Evolutionary conservation across 495 filamentous ascomycete species (phyloP).

Genomic region (Jackrogersella multiformis): DNA sequence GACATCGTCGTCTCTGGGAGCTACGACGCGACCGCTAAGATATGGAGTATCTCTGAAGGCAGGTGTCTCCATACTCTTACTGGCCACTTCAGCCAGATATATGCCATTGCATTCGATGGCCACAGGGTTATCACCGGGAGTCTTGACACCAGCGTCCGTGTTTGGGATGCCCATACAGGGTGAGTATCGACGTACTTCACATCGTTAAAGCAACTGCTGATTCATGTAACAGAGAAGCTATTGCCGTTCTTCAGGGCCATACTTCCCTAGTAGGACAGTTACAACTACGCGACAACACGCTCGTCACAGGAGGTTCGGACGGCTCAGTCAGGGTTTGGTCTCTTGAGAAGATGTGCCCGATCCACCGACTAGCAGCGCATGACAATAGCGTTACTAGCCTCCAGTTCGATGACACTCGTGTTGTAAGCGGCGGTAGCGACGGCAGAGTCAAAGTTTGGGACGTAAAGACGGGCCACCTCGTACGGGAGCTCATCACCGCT

Average conservation of each 20-base stretch:
- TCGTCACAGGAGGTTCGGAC: slow-evolving; percentile 96
- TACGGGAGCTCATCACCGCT: slow-evolving; percentile 87
- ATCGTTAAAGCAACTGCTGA: slow-evolving; percentile 33
- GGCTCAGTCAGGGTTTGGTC: slow-evolving; percentile 97
- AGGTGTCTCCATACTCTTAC: slow-evolving; percentile 86
- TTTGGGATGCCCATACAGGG: slow-evolving; percentile 95
- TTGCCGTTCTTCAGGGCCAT: slow-evolving; percentile 95
- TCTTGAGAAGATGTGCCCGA: slow-evolving; percentile 83
- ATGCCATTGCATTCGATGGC: slow-evolving; percentile 97
- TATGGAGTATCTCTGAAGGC: slow-evolving; percentile 96
- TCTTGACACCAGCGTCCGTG: slow-evolving; percentile 93
- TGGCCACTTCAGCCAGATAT: slow-evolving; percentile 99
- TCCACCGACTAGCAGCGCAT: slow-evolving; percentile 95
- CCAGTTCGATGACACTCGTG: slow-evolving; percentile 93
- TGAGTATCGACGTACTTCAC: slow-evolving; percentile 51
- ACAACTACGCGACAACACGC: slow-evolving; percentile 91
- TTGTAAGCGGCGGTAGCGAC: slow-evolving; percentile 95
- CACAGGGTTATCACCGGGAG: slow-evolving; percentile 94
- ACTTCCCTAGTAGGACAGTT: slow-evolving; percentile 97
- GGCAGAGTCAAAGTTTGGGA: slow-evolving; percentile 98
- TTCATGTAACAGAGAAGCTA: slow-evolving; percentile 67
- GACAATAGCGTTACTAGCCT: slow-evolving; percentile 98
- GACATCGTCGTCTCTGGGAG: slow-evolving; percentile 95
- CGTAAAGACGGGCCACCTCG: slow-evolving; percentile 85
- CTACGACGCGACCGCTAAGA: slow-evolving; percentile 95